phyloP scores from a whole-genome alignment of 805 yeast genomes.

The Ogataea henricii region DNA sequence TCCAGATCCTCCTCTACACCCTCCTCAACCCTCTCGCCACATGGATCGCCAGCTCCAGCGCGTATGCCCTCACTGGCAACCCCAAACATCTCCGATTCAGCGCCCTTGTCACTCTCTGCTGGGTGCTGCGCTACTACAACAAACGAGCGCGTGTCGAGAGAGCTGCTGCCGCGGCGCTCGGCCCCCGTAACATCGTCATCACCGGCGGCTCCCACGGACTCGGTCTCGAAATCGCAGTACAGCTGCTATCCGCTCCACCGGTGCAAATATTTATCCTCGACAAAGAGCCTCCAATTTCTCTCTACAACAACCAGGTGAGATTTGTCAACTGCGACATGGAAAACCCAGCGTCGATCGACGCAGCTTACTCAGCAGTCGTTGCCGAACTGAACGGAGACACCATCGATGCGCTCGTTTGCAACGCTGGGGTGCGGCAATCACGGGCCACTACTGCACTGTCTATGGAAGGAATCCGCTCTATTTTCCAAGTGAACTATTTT shows the following conservation, averaged over 20 bases:
- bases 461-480: slow-evolving; percentile 27
- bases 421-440: slow-evolving; percentile 51
- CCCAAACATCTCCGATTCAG: slow-evolving; percentile 8
- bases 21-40: slow-evolving; percentile 23
- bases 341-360: slow-evolving; percentile 8
- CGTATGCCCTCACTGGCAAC: slow-evolving; percentile 8
- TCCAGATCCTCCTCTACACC: slow-evolving; percentile 18
- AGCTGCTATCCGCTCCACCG: slow-evolving; percentile 17
- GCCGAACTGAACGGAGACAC: neutral
- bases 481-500: slow-evolving; percentile 45
- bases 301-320: slow-evolving; percentile 20
- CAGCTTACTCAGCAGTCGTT: slow-evolving; percentile 32
- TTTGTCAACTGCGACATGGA: slow-evolving; percentile 32
- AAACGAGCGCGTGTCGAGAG: slow-evolving; percentile 10
- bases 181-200: slow-evolving; percentile 34
- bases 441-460: slow-evolving; percentile 33
- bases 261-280: slow-evolving; percentile 13
- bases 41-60: slow-evolving; percentile 16
- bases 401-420: slow-evolving; percentile 43
- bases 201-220: slow-evolving; percentile 57
- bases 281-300: slow-evolving; percentile 8
- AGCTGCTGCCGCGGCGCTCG: slow-evolving; percentile 1
- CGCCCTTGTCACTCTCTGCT: slow-evolving; percentile 17
- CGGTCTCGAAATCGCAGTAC: slow-evolving; percentile 43
- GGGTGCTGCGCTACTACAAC: slow-evolving; percentile 26